Base-by-base conservation (phyloP, 805 yeast species). In the Komagataella ulmi region DNA sequence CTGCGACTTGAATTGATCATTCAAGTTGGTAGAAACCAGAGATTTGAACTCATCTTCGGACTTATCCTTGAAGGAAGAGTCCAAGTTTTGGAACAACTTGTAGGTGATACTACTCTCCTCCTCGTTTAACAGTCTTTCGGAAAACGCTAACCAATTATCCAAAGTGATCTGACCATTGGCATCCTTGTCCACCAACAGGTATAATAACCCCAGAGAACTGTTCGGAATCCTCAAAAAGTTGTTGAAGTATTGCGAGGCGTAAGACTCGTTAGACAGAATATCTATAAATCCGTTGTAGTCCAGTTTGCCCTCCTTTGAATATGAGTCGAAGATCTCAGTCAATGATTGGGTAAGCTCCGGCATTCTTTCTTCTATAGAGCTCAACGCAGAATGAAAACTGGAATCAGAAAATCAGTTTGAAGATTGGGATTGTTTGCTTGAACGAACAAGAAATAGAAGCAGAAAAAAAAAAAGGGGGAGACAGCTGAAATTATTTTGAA, bases 1-100 rank as follows among this genome's bases (percentile, higher is more conserved):
- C 46, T 56, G 54, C 17, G 55, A 51, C 7, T 60, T 56, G 17
- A 67, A 62, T 53, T 65, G 40, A 30, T 30, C 40, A 14, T 30
- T 30, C 40, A 30, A 14, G 6, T 30, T 30, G n/a, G 40, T 30
- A 14, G 40, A 30, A 30, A 30, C 14, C 40, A 30, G 5, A 30
- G 40, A 30, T 14, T 10, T 30, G 40, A 30, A 30, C 40, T 30
- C 40, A 14, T 30, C 40, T 14, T 30, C 40, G 14, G 40, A 30
- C 40, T 30, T 30, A 4, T 30, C 40, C 40, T 30, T 30, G 40
- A 30, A 30, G 40, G 40, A 30, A 8, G 40, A 30, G 40, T 30
- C 40, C 40, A 30, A 14, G 5, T 30, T 30, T 12, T 30, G 40
- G 40, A 30, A 30, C 40, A 30, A 8, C 14, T 30, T 30, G 4